phyloP scores from a whole-genome alignment of 1,139 yeast species.

The Yamadazyma sp. region DNA sequence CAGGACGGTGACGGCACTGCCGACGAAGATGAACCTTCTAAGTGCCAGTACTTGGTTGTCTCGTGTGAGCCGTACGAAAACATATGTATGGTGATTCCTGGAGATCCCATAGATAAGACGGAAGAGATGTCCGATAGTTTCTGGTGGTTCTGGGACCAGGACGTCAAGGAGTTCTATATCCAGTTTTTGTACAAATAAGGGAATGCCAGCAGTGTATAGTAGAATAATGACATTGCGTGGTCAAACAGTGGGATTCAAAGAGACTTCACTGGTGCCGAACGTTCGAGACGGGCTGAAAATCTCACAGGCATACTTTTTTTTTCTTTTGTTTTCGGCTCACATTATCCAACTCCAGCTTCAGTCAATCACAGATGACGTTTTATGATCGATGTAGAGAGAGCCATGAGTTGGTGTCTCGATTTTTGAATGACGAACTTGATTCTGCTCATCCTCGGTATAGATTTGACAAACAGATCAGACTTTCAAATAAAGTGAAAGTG shows the following conservation, averaged over 20 bases:
- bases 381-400: conserved; percentile 33
- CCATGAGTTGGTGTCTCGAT: conserved; percentile 31
- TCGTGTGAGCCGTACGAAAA: conserved; percentile 87
- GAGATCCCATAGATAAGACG: conserved; percentile 49
- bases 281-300: not conserved
- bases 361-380: conserved; percentile 12
- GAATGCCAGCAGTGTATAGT: not conserved
- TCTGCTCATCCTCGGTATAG: conserved; percentile 17
- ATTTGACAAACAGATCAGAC: conserved; percentile 24
- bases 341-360: not conserved
- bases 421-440: conserved; percentile 30
- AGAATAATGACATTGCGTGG: not conserved
- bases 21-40: conserved; percentile 9
- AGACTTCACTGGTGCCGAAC: no score
- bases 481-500: conserved; percentile 32
- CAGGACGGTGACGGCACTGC: conserved; percentile 25
- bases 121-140: conserved; percentile 41
- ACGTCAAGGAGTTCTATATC: conserved; percentile 64
- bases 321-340: not conserved
- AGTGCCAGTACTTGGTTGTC: conserved; percentile 65
- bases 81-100: conserved; percentile 68
- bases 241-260: no score
- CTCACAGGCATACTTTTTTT: not conserved
- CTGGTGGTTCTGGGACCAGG: conserved; percentile 75
- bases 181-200: conserved; percentile 56